Evolutionary conservation across 2,329 filamentous ascomycete genomes (phyloP).

Genomic region (Byssochlamys sp.): DNA sequence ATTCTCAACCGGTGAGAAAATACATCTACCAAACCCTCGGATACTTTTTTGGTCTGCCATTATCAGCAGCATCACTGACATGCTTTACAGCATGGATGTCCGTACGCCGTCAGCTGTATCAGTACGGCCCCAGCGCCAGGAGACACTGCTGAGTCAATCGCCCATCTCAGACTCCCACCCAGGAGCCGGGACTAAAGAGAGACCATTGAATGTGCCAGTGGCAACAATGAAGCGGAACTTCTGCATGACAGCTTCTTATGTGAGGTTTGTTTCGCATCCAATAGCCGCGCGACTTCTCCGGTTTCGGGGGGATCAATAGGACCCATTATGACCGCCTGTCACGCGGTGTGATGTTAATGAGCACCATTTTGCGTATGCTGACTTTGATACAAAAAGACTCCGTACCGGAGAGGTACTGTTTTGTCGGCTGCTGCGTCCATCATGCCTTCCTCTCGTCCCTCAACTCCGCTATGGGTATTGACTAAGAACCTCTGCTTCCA

Average conservation of each 20-base stretch:
- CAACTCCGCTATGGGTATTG: background rate
- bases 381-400: background rate
- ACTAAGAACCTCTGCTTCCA: background rate
- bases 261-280: background rate
- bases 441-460: background rate
- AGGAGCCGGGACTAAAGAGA: background rate
- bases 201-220: background rate
- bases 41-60: background rate
- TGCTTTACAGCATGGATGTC: background rate
- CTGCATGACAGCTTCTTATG: background rate
- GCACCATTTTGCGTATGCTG: background rate
- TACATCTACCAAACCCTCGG: background rate
- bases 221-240: background rate
- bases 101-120: background rate
- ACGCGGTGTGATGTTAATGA: background rate
- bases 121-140: background rate
- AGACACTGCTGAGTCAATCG: background rate
- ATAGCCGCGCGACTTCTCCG: background rate
- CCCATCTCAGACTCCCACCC: background rate
- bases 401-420: background rate
- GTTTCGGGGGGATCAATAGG: background rate
- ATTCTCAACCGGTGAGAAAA: background rate
- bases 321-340: background rate
- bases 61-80: background rate
- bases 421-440: background rate